A percentile compares a stretch with the other conserved stretches of the same genome.
Conservation (phyloP, 108 stramenopile genomes). For the Aurantiochytrium sp. region DNA sequence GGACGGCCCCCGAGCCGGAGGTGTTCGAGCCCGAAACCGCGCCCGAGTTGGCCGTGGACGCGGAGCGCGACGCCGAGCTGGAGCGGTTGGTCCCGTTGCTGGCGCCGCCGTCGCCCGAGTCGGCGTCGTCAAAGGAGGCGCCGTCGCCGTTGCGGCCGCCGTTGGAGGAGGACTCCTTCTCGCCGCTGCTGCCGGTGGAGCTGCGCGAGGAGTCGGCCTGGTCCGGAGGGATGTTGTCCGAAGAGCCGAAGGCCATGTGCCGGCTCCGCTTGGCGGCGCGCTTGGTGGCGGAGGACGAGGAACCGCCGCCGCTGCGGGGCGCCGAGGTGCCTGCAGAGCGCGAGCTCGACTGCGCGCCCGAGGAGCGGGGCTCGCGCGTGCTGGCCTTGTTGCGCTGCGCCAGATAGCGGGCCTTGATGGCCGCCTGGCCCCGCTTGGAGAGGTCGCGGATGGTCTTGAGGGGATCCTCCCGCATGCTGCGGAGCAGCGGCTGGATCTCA, state of each 20-base stretch:
- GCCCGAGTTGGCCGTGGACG: not conserved
- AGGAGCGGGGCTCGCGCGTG: not conserved
- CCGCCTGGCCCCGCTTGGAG: not conserved
- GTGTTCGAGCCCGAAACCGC: not conserved
- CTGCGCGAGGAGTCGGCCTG: not conserved
- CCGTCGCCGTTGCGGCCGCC: not conserved
- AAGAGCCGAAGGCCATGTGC: not conserved
- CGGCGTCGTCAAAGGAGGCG: not conserved
- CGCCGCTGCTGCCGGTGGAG: not conserved
- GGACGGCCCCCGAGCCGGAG: not conserved
- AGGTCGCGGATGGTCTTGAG: not conserved
- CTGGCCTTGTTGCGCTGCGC: not conserved
- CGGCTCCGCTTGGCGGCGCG: not conserved
- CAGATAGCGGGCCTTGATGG: not conserved
- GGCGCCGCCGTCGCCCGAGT: not conserved
- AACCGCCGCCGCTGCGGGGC: not conserved
- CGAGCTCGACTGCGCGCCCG: not conserved
- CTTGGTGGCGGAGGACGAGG: no score
- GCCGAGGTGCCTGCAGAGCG: not conserved
- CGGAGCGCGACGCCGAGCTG: not conserved
- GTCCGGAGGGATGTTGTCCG: not conserved
- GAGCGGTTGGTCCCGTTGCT: slow-evolving; percentile 4
- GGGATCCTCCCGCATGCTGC: not conserved
- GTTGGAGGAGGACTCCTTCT: not conserved
- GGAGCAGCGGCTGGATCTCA: not conserved